These are phyloP conservation scores for Cucurbita moschata DNA, from an alignment of 306 rosid species.

Conservation along the genomic window DNA sequence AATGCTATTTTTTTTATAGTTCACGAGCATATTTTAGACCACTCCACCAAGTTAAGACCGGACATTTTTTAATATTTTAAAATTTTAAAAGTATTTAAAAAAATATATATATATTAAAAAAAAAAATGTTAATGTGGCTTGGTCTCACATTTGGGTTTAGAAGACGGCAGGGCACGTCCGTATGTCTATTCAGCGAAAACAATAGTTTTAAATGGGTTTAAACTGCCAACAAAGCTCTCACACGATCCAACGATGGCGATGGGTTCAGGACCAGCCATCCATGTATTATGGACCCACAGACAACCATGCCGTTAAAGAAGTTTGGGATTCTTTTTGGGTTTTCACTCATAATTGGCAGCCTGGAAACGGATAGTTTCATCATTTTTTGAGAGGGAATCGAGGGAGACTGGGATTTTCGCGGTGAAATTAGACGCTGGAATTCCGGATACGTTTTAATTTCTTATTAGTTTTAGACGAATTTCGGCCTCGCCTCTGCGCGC, in stretches of 20 bases:
- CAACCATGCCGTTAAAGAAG: constrained; percentile 12
- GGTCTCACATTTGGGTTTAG: neutral
- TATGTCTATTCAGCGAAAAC: neutral
- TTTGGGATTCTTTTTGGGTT: neutral
- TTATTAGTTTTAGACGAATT: constrained; percentile 15
- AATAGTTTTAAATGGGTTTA: neutral
- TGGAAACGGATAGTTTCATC: neutral
- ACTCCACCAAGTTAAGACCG: no score
- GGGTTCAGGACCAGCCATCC: neutral
- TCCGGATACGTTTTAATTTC: constrained; percentile 14
- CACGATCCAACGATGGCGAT: constrained; percentile 1
- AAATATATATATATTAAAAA: no score
- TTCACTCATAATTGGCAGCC: neutral
- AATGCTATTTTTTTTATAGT: no score
- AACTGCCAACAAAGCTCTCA: neutral
- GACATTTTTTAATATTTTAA: no score
- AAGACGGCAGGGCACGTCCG: constrained; percentile 2
- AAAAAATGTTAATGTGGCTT: neutral
- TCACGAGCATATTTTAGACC: no score
- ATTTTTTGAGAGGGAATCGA: neutral
- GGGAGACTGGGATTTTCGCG: neutral
- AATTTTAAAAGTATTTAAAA: no score
- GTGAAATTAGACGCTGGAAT: constrained; percentile 15
- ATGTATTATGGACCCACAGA: constrained; percentile 10
- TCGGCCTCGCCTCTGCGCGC: constrained; percentile 21